Conservation (phyloP, 2,329 filamentous ascomycete species). For the Nemania bipapillata region DNA sequence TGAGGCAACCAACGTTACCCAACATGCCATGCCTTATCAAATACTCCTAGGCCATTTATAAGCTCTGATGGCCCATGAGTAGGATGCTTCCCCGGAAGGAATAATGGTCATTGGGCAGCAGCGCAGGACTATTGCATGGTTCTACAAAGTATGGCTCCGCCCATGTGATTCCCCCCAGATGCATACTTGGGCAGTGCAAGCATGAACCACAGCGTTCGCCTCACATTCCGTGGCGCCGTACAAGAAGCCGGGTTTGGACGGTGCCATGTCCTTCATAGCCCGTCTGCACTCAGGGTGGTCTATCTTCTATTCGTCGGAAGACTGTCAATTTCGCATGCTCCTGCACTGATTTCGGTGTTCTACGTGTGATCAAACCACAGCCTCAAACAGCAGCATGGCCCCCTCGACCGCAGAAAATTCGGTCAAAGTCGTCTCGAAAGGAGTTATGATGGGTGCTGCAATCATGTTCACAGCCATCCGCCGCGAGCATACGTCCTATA, state of each 20-base stretch:
- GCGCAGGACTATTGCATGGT: conserved; percentile 12
- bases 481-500: conserved; percentile 33
- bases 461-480: conserved; percentile 34
- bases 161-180: neutral
- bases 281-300: neutral
- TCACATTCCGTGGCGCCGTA: conserved; percentile 7
- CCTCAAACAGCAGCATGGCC: neutral
- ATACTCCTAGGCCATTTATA: conserved; percentile 9
- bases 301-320: neutral
- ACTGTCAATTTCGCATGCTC: neutral
- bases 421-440: conserved; percentile 36
- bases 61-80: neutral
- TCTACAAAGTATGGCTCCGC: neutral
- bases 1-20: conserved; percentile 30
- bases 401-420: conserved; percentile 16
- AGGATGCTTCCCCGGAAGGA: conserved; percentile 5
- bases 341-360: neutral
- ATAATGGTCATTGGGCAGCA: conserved; percentile 31
- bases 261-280: neutral
- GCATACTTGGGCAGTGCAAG: neutral
- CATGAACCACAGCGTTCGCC: neutral
- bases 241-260: conserved; percentile 15
- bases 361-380: neutral
- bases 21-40: conserved; percentile 17
- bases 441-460: conserved; percentile 43